Percentiles rank a stretch among this genome's conserved stretches.
phyloP scores from a whole-genome alignment of 306 rosid genomes.

The Inga oerstediana region DNA sequence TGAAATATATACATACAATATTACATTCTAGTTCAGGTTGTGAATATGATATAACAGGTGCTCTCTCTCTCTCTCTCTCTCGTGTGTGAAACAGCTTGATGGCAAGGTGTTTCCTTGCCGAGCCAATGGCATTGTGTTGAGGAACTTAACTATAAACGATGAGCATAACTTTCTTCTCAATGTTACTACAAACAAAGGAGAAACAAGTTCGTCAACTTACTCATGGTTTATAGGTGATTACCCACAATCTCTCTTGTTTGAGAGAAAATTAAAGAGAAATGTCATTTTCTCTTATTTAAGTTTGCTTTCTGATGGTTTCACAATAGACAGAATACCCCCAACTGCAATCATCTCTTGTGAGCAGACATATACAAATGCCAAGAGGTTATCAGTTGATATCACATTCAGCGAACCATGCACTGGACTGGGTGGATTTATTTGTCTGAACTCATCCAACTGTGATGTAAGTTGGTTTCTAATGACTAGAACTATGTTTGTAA shows the following conservation, averaged over 20 bases:
- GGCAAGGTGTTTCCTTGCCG: conserved; percentile 49
- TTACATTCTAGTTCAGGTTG: background rate
- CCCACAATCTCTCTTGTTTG: background rate
- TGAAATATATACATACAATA: background rate
- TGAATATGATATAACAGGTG: background rate
- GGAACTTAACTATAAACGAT: conserved; percentile 51
- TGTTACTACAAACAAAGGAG: conserved; percentile 50
- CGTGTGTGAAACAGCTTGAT: conserved; percentile 53
- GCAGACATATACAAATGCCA: conserved; percentile 48
- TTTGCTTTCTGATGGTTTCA: background rate
- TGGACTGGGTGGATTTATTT: conserved; percentile 57
- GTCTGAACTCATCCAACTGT: conserved; percentile 62
- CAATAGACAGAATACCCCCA: conserved; percentile 62
- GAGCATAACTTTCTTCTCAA: conserved; percentile 52
- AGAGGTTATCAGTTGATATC: conserved; percentile 47
- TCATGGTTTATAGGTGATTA: conserved; percentile 71
- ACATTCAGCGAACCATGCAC: conserved; percentile 63
- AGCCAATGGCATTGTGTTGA: conserved; percentile 35
- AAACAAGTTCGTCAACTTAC: conserved; percentile 52
- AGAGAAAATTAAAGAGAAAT: background rate
- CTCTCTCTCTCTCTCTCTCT: too few species aligned
- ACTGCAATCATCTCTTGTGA: conserved; percentile 56
- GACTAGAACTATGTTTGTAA: background rate
- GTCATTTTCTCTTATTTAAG: conserved; percentile 2
- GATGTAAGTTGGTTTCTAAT: conserved; percentile 53